These are phyloP conservation scores for Cytospora leucostoma DNA, from an alignment of 2,329 filamentous ascomycete genomes.

Conservation along the genomic window DNA sequence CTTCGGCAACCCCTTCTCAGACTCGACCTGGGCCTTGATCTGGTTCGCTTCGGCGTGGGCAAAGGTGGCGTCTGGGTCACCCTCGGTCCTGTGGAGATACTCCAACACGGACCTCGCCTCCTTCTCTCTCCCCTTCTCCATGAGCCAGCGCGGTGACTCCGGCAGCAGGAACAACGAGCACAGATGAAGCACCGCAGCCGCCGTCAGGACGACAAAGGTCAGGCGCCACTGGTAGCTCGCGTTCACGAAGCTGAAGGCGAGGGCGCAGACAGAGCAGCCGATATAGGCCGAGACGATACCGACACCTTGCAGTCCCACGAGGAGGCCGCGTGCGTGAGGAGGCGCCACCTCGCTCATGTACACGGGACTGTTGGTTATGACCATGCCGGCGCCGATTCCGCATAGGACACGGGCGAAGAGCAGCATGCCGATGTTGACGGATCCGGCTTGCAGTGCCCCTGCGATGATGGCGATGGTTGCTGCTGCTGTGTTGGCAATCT, in stretches of 20 bases:
- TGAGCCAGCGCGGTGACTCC: conserved; percentile 32
- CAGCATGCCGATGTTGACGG: not conserved
- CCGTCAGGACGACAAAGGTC: conserved; percentile 32
- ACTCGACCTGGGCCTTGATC: conserved; percentile 35
- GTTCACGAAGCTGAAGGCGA: conserved; percentile 33
- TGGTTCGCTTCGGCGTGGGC: conserved; percentile 34
- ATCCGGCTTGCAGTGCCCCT: not conserved
- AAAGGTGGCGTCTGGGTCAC: conserved; percentile 31
- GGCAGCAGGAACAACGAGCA: conserved; percentile 30
- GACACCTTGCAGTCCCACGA: conserved; percentile 33
- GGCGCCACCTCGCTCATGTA: conserved; percentile 35
- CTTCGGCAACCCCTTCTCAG: conserved; percentile 27
- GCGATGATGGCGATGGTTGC: not conserved
- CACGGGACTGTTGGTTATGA: conserved; percentile 1
- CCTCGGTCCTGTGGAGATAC: conserved; percentile 31
- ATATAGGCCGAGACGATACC: conserved; percentile 35
- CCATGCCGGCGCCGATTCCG: conserved; percentile 7
- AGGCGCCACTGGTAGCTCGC: conserved; percentile 33
- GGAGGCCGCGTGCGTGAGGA: conserved; percentile 33
- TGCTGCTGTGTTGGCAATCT: not conserved
- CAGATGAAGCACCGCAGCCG: conserved; percentile 25
- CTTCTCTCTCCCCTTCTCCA: conserved; percentile 30
- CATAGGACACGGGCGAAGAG: not conserved
- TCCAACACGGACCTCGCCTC: conserved; percentile 31
- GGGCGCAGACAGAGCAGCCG: conserved; percentile 28